These are phyloP conservation scores for Houttuynia cordata DNA, from an alignment of 164 flowering plant species.

Conservation along the genomic window DNA sequence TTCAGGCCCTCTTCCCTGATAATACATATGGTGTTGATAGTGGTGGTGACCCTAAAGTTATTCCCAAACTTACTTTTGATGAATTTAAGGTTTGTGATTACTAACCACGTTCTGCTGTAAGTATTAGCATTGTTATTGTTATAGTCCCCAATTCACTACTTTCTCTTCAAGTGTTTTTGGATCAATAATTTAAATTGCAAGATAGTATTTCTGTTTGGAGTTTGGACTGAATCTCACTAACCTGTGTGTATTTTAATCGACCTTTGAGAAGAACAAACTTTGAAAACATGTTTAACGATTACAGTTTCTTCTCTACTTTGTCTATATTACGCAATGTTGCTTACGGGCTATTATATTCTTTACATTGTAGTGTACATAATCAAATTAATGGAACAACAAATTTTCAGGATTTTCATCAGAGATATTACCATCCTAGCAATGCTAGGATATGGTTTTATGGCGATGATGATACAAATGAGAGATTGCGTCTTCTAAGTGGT, in stretches of 20 bases:
- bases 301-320: neutral
- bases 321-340: neutral
- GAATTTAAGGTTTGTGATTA: slow-evolving; percentile 64
- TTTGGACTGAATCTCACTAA: no score
- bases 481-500: slow-evolving; percentile 86
- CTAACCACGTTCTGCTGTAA: no score
- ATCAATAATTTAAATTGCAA: no score
- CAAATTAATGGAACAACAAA: neutral
- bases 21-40: slow-evolving; percentile 98
- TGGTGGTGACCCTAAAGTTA: slow-evolving; percentile 95
- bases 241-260: no score
- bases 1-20: slow-evolving; percentile 85
- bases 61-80: slow-evolving; percentile 85
- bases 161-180: no score
- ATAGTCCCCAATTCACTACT: no score
- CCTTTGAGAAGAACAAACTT: no score
- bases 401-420: slow-evolving; percentile 81
- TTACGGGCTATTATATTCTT: neutral
- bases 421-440: slow-evolving; percentile 95
- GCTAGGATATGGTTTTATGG: slow-evolving; percentile 99
- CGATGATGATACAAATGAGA: slow-evolving; percentile 87
- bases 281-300: no score
- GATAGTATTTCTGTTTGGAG: no score
- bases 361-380: neutral
- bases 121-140: no score